Evolutionary conservation across 2,329 filamentous ascomycete species (phyloP).

Genomic region (Lecanosticta acicola): DNA sequence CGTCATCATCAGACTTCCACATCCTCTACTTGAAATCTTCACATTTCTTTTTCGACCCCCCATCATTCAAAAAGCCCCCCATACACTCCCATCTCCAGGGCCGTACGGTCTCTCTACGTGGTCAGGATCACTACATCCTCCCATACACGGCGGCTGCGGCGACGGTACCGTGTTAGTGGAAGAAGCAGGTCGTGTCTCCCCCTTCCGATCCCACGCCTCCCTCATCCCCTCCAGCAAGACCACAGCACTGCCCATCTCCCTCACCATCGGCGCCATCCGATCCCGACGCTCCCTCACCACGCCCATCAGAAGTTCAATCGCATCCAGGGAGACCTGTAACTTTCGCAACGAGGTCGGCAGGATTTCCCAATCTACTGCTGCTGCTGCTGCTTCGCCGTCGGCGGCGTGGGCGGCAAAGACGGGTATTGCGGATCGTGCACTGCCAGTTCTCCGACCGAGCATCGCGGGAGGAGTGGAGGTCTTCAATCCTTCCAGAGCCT

Average conservation of each 20-base stretch:
- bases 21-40: neutral
- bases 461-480: slow-evolving; percentile 9
- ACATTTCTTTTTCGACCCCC: neutral
- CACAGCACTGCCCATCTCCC: slow-evolving; percentile 15
- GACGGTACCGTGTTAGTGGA: neutral
- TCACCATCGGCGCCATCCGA: slow-evolving; percentile 13
- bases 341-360: slow-evolving; percentile 16
- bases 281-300: slow-evolving; percentile 11
- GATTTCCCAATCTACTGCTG: slow-evolving; percentile 10
- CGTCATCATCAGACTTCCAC: neutral
- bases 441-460: neutral
- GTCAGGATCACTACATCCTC: too few relatives aligned
- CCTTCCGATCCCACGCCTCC: slow-evolving; percentile 11
- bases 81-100: neutral
- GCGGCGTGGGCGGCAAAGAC: neutral
- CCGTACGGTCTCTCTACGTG: too few relatives aligned
- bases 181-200: neutral
- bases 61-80: neutral
- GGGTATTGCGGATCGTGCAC: neutral
- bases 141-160: neutral
- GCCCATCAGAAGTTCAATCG: slow-evolving; percentile 15
- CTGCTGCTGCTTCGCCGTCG: neutral
- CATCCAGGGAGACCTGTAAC: slow-evolving; percentile 16
- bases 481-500: slow-evolving; percentile 10
- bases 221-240: slow-evolving; percentile 16